A percentile compares a stretch with the other conserved stretches of the same genome.
Conservation (phyloP, 345 rosid genomes). For the Fremontodendron californicum region DNA sequence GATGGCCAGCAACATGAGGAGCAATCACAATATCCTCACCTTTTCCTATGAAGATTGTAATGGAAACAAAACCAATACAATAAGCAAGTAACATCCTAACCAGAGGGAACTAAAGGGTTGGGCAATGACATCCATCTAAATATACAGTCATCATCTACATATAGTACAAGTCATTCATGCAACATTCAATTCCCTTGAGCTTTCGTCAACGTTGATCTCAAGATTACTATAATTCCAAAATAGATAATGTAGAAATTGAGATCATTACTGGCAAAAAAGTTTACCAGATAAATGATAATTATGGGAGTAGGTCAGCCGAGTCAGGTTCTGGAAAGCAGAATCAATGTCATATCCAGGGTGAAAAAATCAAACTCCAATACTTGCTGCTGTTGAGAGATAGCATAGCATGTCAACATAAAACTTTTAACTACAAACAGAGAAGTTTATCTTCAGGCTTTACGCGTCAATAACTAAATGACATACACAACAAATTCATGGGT, state of each 20-base stretch:
- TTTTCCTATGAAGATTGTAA: slow-evolving; percentile 46
- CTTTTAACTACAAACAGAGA: not conserved
- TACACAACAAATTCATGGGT: not conserved
- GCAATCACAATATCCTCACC: slow-evolving; percentile 97
- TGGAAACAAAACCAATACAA: not conserved
- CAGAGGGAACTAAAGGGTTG: not conserved
- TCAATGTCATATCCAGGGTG: slow-evolving; percentile 89
- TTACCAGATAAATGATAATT: slow-evolving; percentile 82
- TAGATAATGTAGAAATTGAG: not conserved
- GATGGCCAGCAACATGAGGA: slow-evolving; percentile 96
- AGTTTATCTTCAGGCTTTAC: not conserved
- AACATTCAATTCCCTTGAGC: not conserved
- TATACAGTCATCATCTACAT: too few species aligned
- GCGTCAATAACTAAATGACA: not conserved
- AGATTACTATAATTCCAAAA: not conserved
- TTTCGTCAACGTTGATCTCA: not conserved
- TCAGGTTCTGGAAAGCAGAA: slow-evolving; percentile 77
- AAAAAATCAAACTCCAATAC: slow-evolving; percentile 92
- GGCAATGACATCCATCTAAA: not conserved
- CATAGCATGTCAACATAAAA: slow-evolving; percentile 2
- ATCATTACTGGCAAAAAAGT: not conserved
- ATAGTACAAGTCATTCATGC: not conserved
- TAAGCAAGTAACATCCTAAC: not conserved
- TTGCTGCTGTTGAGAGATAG: slow-evolving; percentile 49
- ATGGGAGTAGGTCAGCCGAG: slow-evolving; percentile 87